Evolutionary conservation across 2,329 filamentous ascomycete species (phyloP), one percentile per base, ranked within the genome.

Genomic region (Clarireedia paspali): DNA sequence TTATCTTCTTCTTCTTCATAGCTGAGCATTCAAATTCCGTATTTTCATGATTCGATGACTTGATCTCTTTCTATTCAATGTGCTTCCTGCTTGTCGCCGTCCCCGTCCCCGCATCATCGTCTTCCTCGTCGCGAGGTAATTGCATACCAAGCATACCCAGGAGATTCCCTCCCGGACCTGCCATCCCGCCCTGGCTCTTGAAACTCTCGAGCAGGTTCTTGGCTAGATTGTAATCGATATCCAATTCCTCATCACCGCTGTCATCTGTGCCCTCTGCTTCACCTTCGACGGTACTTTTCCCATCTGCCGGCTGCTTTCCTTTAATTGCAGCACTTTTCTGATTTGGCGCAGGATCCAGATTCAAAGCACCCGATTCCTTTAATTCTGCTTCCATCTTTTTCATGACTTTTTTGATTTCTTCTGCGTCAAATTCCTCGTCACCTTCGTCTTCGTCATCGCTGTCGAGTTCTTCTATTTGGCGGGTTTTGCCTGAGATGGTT

Each of bases 191-290:
- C 70, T 97, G 92, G 15, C 88, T 86, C 68, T 95, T 95, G 72
- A 99, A 91, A 64, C 89, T 92, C 70, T 96, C 90, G 1, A 99
- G 76, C 54, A 99, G 76, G 66, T 97, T 97, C 70, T 88, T 90
- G 17, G 89, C 91, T 24, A 99, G 76, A 59, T 94, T 92, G 63
- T 91, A 88, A 68, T 97, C 89, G 27, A 94, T 82, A 60, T 91
- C 78, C 4, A 94, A 80, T 53, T 87, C 83, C 0, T 81, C 78
- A 5, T 80, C 77, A 7, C 80, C 77, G 2, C 78, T 76, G 40
- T 81, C 75, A 27, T 77, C 71, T 47, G 71, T 70, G 2, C 90
- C 78, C 3, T 94, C 80, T 52, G 78, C 76, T 39, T 81, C 75
- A 30, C 77, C 71, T 6, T 74, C 70, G 50, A 71, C 70, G 50